Percentiles rank a stretch among this genome's conserved stretches.
Conservation (phyloP, 2,329 filamentous ascomycete species). For the Neonectria sp. region DNA sequence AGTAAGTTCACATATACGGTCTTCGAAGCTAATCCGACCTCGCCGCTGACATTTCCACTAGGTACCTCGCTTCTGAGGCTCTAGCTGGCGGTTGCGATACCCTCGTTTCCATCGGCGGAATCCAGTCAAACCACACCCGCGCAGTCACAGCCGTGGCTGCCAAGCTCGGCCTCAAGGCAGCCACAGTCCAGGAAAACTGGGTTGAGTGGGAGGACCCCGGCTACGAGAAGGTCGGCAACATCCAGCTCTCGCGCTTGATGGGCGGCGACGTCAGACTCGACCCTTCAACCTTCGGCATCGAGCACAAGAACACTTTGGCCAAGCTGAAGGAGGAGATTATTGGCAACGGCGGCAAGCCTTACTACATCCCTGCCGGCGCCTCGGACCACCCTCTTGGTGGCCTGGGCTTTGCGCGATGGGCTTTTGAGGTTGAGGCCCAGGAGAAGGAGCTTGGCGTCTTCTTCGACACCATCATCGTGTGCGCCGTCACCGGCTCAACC, state of each 20-base stretch:
- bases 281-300: conserved; percentile 75
- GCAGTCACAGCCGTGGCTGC: conserved; percentile 76
- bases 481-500: conserved; percentile 79
- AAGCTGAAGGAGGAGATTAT: conserved; percentile 68
- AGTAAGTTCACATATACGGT: conserved; percentile 55
- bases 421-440: conserved; percentile 77
- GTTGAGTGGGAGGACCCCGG: conserved; percentile 72
- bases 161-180: conserved; percentile 68
- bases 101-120: conserved; percentile 76
- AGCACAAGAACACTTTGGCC: conserved; percentile 74
- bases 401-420: conserved; percentile 79
- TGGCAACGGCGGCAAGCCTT: conserved; percentile 71
- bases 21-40: not conserved
- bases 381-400: conserved; percentile 80
- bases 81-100: conserved; percentile 70
- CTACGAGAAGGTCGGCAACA: conserved; percentile 78
- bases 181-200: conserved; percentile 77
- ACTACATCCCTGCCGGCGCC: conserved; percentile 80
- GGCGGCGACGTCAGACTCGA: conserved; percentile 75
- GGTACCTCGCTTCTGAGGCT: conserved; percentile 77
- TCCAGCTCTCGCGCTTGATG: conserved; percentile 79
- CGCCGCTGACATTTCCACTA: conserved; percentile 41
- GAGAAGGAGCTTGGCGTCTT: conserved; percentile 73
- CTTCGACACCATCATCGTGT: conserved; percentile 79
- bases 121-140: conserved; percentile 80